A percentile compares a stretch with the other conserved stretches of the same genome.
Conservation (phyloP, 2,329 filamentous ascomycete genomes). For the Paecilomyces sp. region DNA sequence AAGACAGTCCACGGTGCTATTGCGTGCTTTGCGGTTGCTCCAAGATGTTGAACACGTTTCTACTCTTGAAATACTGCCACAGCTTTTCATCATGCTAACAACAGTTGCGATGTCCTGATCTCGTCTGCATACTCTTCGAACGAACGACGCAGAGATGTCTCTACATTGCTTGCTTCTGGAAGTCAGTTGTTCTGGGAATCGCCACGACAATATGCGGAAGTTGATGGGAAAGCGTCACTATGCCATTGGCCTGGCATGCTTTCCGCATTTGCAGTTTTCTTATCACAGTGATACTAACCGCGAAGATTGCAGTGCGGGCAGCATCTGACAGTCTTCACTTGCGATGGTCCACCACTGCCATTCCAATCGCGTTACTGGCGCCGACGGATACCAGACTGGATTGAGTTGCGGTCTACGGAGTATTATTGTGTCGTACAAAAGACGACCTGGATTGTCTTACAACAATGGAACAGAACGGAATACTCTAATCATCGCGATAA, state of each 20-base stretch:
- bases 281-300: background rate
- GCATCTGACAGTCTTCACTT: background rate
- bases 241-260: background rate
- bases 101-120: background rate
- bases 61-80: background rate
- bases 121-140: background rate
- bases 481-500: background rate
- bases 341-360: background rate
- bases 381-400: background rate
- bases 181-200: background rate
- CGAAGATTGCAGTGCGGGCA: background rate
- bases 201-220: background rate
- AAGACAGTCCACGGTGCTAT: background rate
- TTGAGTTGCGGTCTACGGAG: background rate
- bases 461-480: too few species aligned
- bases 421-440: too few species aligned
- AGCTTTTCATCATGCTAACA: background rate
- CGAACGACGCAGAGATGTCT: background rate
- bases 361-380: background rate
- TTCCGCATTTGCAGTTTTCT: background rate
- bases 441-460: too few species aligned
- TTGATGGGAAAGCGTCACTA: background rate
- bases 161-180: background rate
- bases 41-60: background rate
- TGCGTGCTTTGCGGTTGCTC: background rate